These are phyloP conservation scores for Wilcoxina mikolae DNA, from an alignment of 495 filamentous ascomycete genomes.

Conservation along the genomic window DNA sequence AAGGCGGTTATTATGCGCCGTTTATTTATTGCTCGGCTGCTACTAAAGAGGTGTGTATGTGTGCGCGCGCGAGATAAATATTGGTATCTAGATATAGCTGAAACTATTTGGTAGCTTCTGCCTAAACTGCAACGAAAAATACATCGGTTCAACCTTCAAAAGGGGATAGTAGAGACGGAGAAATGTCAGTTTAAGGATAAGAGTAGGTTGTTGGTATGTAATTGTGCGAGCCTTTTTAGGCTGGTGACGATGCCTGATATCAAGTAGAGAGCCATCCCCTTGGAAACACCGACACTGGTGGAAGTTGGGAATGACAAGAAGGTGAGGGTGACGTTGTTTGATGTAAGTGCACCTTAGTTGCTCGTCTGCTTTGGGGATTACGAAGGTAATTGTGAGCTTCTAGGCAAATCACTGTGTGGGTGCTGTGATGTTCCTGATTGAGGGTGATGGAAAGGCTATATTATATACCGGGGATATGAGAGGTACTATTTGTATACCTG, in stretches of 20 bases:
- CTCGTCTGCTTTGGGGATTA: not conserved
- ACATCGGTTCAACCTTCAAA: constrained; percentile 35
- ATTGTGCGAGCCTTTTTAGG: not conserved
- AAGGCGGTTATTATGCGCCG: constrained; percentile 30
- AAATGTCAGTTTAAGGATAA: constrained; percentile 23
- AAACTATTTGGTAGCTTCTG: constrained; percentile 59
- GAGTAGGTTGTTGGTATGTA: constrained; percentile 15
- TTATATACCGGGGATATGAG: constrained; percentile 91
- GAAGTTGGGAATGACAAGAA: constrained; percentile 52
- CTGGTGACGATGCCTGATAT: not conserved
- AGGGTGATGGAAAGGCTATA: constrained; percentile 54
- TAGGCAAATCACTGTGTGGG: constrained; percentile 76
- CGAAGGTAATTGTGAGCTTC: constrained; percentile 1
- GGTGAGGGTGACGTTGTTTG: constrained; percentile 68
- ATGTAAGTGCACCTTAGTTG: constrained; percentile 34
- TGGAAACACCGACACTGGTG: constrained; percentile 66
- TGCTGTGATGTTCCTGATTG: constrained; percentile 88
- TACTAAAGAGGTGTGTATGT: constrained; percentile 65
- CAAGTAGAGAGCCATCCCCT: constrained; percentile 57
- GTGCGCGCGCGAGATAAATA: constrained; percentile 63
- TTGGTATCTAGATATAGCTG: constrained; percentile 53
- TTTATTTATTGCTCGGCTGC: constrained; percentile 70
- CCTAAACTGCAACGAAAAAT: constrained; percentile 37
- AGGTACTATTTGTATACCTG: constrained; percentile 34
- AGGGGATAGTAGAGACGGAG: constrained; percentile 8